Percentiles rank a stretch among this genome's conserved stretches.
Evolutionary conservation across 352 stramenopile genomes (phyloP).

Genomic region (Pythium aristosporum): DNA sequence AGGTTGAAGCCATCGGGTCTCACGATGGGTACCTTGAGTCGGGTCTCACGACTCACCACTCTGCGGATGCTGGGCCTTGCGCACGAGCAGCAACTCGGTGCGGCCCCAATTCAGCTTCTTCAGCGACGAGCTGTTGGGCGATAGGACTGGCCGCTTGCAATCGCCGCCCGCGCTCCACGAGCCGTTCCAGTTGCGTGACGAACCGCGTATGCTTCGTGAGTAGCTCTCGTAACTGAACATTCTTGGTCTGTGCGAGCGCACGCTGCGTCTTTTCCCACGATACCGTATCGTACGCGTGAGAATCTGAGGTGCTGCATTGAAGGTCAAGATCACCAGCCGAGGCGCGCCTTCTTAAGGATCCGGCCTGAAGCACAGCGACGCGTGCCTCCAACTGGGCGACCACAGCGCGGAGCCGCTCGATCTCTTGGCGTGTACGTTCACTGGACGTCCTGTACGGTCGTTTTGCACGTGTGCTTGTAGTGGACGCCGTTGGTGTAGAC

Average conservation of each 20-base stretch:
- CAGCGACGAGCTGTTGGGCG: background rate
- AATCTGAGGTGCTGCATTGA: background rate
- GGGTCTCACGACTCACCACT: background rate
- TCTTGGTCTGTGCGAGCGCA: background rate
- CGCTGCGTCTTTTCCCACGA: background rate
- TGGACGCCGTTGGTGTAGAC: background rate
- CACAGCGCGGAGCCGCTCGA: background rate
- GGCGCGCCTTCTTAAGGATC: background rate
- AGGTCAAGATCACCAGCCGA: background rate
- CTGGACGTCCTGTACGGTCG: background rate
- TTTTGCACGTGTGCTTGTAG: background rate
- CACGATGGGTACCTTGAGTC: too few relatives aligned
- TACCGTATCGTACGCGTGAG: background rate
- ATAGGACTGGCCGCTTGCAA: background rate
- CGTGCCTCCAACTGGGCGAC: background rate
- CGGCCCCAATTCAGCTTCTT: background rate
- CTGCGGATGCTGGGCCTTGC: background rate
- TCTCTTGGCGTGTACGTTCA: background rate
- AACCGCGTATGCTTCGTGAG: background rate
- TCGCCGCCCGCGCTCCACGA: background rate
- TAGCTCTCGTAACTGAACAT: slow-evolving; percentile 1
- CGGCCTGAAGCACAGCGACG: background rate
- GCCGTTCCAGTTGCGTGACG: background rate
- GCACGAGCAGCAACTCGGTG: background rate
- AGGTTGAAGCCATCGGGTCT: too few relatives aligned